Percentiles rank a stretch among this genome's conserved stretches.
phyloP scores from a whole-genome alignment of 2,329 filamentous ascomycete species.

The Fusarium sp. region DNA sequence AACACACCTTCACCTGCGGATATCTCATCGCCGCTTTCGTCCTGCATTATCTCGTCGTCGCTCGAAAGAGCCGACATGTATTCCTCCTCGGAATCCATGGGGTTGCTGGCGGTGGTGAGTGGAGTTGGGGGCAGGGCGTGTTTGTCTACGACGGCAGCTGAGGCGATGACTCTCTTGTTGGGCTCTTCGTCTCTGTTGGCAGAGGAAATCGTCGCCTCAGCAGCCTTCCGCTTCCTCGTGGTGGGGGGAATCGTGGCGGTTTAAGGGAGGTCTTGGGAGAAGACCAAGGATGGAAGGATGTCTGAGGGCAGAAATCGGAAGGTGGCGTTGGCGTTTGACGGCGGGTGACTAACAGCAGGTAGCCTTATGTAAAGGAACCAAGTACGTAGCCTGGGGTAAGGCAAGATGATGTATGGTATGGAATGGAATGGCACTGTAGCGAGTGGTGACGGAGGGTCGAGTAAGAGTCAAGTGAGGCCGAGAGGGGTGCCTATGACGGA shows the following conservation, averaged over 20 bases:
- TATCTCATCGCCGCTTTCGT: constrained; percentile 79
- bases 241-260: constrained; percentile 67
- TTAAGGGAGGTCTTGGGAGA: constrained; percentile 22
- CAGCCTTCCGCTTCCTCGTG: constrained; percentile 71
- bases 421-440: neutral
- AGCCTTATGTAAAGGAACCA: neutral
- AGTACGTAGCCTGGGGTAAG: constrained; percentile 9
- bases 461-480: constrained; percentile 33
- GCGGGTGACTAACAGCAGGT: constrained; percentile 32
- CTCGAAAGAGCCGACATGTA: constrained; percentile 86
- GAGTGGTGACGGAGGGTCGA: constrained; percentile 28
- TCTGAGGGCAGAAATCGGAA: constrained; percentile 26
- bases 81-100: constrained; percentile 96
- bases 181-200: constrained; percentile 53
- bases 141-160: constrained; percentile 53
- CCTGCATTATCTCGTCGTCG: constrained; percentile 77
- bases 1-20: constrained; percentile 61
- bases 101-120: constrained; percentile 62
- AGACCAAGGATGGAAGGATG: constrained; percentile 16
- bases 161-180: constrained; percentile 67
- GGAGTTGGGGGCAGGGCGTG: constrained; percentile 66
- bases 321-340: constrained; percentile 36
- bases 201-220: constrained; percentile 69
- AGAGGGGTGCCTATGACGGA: constrained; percentile 39
- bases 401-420: neutral